phyloP scores from a whole-genome alignment of 257 asterid species.

The Forsythia viridissima region DNA sequence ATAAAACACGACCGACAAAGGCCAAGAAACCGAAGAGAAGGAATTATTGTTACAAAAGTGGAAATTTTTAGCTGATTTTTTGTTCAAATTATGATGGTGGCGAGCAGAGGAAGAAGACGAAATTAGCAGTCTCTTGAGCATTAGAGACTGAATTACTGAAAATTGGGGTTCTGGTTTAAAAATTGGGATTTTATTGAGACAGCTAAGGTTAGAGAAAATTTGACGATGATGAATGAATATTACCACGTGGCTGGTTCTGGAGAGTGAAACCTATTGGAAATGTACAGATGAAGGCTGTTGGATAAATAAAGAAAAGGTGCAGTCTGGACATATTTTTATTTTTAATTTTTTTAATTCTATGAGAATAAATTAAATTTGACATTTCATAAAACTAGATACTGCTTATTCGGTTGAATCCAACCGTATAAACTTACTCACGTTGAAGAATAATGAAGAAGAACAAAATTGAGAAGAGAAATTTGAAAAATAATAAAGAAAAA shows the following conservation, averaged over 20 bases:
- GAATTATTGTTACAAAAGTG: background rate
- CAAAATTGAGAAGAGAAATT: no score
- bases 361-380: no score
- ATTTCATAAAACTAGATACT: no score
- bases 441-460: no score
- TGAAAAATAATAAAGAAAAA: no score
- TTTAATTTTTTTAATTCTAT: no score
- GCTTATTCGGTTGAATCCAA: no score
- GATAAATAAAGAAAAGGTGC: background rate
- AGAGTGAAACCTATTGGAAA: background rate
- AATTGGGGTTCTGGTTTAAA: background rate
- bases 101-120: constrained; percentile 34
- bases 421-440: no score
- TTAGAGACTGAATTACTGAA: constrained; percentile 1
- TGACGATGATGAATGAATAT: background rate
- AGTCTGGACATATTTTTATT: no score
- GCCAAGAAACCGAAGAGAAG: constrained; percentile 27
- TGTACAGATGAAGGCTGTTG: background rate
- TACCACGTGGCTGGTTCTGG: background rate
- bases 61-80: constrained; percentile 23
- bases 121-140: constrained; percentile 49
- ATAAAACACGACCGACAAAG: constrained; percentile 32
- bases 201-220: background rate
- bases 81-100: constrained; percentile 25
- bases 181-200: background rate